A percentile compares a stretch with the other conserved stretches of the same genome.
Evolutionary conservation across 768 basidiomycete genomes (phyloP).

Genomic region (Termitomyces sp.): DNA sequence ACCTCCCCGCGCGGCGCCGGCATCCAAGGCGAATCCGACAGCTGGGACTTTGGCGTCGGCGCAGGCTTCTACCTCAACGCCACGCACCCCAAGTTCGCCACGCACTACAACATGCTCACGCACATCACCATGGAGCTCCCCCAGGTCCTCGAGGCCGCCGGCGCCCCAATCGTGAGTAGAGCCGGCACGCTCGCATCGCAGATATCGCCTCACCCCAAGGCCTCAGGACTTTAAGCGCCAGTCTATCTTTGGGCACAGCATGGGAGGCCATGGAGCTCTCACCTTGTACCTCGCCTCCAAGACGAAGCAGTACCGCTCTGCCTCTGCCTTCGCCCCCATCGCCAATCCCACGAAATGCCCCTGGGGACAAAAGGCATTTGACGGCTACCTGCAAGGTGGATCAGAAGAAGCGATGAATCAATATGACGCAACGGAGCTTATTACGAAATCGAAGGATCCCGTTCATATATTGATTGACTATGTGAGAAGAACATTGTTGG

Average conservation of each 20-base stretch:
- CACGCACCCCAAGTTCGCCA: slow-evolving; percentile 64
- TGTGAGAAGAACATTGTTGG: slow-evolving; percentile 37
- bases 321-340: slow-evolving; percentile 84
- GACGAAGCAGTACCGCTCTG: slow-evolving; percentile 71
- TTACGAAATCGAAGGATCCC: slow-evolving; percentile 54
- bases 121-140: slow-evolving; percentile 85
- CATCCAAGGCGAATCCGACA: slow-evolving; percentile 70
- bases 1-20: slow-evolving; percentile 93
- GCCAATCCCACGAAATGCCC: slow-evolving; percentile 81
- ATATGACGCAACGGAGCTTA: slow-evolving; percentile 86
- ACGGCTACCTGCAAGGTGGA: slow-evolving; percentile 76
- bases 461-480: slow-evolving; percentile 86
- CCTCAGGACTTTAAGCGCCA: slow-evolving; percentile 73
- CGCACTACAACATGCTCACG: slow-evolving; percentile 86
- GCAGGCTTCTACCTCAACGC: slow-evolving; percentile 98
- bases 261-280: slow-evolving; percentile 96
- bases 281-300: slow-evolving; percentile 81
- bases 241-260: slow-evolving; percentile 94
- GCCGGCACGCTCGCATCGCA: neutral
- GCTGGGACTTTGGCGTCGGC: slow-evolving; percentile 93
- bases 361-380: slow-evolving; percentile 93
- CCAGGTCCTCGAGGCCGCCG: slow-evolving; percentile 63
- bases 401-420: slow-evolving; percentile 62
- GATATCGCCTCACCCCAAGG: neutral
- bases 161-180: slow-evolving; percentile 70